Evolutionary conservation across 1,284 basidiomycete species (phyloP).

Genomic region (Rhodotorula sp.): DNA sequence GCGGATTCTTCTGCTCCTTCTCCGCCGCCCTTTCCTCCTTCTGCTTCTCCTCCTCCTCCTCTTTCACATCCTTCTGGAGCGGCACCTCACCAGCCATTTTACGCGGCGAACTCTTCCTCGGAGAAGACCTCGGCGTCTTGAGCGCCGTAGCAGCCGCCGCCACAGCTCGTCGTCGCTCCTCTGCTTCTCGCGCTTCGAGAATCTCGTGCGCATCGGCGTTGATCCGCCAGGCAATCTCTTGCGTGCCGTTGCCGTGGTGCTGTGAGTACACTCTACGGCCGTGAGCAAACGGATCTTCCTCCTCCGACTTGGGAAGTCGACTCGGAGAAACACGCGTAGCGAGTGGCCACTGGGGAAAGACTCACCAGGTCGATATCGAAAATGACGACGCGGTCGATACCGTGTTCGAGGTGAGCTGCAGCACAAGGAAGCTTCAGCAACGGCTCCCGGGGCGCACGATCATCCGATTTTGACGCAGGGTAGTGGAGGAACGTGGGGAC

Average conservation of each 20-base stretch:
- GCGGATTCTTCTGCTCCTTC: slow-evolving; percentile 51
- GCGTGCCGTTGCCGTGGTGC: slow-evolving; percentile 76
- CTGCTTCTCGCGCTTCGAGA: slow-evolving; percentile 32
- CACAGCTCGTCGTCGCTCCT: neutral
- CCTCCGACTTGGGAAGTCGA: too few species aligned
- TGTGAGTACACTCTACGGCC: neutral
- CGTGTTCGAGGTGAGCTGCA: slow-evolving; percentile 73
- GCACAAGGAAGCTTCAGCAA: neutral
- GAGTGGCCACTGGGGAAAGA: too few species aligned
- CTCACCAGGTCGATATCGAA: slow-evolving; percentile 86
- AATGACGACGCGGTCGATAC: slow-evolving; percentile 75
- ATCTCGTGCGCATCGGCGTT: slow-evolving; percentile 76
- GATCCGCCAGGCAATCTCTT: slow-evolving; percentile 84
- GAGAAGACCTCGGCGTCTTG: slow-evolving; percentile 1
- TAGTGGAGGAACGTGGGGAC: neutral
- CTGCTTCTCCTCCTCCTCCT: neutral
- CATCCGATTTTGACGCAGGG: too few species aligned
- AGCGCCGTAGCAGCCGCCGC: neutral
- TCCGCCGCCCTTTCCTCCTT: neutral
- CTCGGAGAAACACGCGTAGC: too few species aligned
- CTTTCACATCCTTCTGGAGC: neutral
- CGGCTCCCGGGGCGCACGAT: too few species aligned
- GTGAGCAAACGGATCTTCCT: too few species aligned
- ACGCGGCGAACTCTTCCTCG: slow-evolving; percentile 9
- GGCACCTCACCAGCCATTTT: neutral